Evolutionary conservation across 331 rosid genomes (phyloP), one percentile per base, ranked within the genome.

Genomic region (Stylosanthes scabra): DNA sequence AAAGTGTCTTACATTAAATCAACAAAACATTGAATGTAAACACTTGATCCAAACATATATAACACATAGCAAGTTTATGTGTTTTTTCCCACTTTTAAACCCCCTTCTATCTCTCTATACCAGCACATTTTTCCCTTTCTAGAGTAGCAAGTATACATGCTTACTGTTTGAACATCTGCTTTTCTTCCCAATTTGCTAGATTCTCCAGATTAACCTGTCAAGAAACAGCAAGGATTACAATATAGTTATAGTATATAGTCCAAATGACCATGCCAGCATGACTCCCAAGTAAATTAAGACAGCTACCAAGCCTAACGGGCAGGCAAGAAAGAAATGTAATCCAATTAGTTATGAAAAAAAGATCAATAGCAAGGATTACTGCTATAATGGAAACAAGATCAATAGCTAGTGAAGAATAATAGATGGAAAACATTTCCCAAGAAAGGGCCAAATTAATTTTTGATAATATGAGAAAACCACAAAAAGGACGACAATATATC

Each of bases 161-260:
- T 86, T 83, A 92, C 97, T 83, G 80, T 85, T 95, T 92, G 81
- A 92, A 95, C 96, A 90, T 92, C 85, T 91, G 93, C 80, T 92
- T 95, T 83, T 95, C 99, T 84, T 95, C 97, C 97, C 97, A 92
- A 83, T 92, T 95, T 14, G 99, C 66, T 61, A 90, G 78, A 71
- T 82, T 81, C 90, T 91, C 99, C 80, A 95, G 66, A 83, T 95
- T 95, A 82, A 92, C 93, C 97, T 93, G 76, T 71, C 29, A 74
- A 65, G 57, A 52, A 72, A 50, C 76, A 15, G 28, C 60, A 75
- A 28, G 41, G 81, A 55, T 52, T 71, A 74, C 11, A 54, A 16
- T 50, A 45, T 15, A 74, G 46, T 25, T 44, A 46, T n/a, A 75
- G 42, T 16, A 49, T 41, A 41, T 16, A 20, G 58, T 74, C 51